These are phyloP conservation scores for Populus alba DNA, from an alignment of 345 rosid species.

Conservation along the genomic window DNA sequence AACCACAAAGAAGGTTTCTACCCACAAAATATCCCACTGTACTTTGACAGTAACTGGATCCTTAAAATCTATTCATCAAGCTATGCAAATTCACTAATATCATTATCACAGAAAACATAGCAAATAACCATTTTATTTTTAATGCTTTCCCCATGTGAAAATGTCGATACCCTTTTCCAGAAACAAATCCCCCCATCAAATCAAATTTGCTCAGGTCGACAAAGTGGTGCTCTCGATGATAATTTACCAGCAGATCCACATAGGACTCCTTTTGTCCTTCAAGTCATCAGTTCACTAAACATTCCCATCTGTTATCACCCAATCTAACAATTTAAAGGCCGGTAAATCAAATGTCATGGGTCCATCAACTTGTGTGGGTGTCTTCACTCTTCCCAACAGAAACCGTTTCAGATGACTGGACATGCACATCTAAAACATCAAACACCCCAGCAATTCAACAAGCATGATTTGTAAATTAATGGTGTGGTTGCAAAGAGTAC, in stretches of 20 bases:
- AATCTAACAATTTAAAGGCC: background rate
- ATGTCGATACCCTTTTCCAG: background rate
- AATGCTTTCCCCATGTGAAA: background rate
- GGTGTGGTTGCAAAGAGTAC: constrained; percentile 1
- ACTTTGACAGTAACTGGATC: background rate
- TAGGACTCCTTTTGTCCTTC: background rate
- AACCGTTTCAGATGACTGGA: background rate
- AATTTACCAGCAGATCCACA: constrained; percentile 1
- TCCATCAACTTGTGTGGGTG: background rate
- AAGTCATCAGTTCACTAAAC: background rate
- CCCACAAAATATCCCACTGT: background rate
- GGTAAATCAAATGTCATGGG: background rate
- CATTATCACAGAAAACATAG: background rate
- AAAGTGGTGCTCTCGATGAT: background rate
- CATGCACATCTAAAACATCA: background rate
- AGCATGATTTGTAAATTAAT: background rate
- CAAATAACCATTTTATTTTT: background rate
- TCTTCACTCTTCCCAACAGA: background rate
- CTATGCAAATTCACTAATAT: background rate
- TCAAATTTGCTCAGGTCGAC: background rate
- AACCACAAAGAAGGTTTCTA: background rate
- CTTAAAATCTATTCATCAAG: background rate
- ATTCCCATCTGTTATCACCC: background rate
- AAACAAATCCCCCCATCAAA: background rate
- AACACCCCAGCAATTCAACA: background rate